Base-by-base conservation (phyloP, 164 flowering plant genomes). In the Cinnamomum chago region DNA sequence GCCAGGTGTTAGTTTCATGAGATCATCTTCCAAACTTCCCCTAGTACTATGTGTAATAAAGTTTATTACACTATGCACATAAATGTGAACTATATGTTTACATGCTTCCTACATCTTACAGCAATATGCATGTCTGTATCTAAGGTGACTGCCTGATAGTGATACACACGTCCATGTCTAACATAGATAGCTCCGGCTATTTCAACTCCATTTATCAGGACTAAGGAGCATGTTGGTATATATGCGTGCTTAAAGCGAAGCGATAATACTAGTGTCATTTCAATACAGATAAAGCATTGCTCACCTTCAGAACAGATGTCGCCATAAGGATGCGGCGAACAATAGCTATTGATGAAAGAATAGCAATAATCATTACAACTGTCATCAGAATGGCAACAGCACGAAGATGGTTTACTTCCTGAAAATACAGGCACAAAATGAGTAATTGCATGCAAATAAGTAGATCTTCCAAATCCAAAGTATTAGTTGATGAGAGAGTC, bases 321-420 rank as follows among this genome's bases (percentile, higher is more conserved):
- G 94, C 99, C 94, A 92, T 89, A 28, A 95, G 90, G 79, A 95
- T 95, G 80, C 98, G 93, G 2, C 97, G 93, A 58, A 88, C 79
- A 72, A 95, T 89, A 50, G 97, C 98, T 78, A 95, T 84, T 74
- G 98, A 90, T 66, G 99, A 89, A 25, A 95, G 88, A 74, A 91
- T 50, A 35, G 97, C 78, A 76, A 91, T 81, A 70, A 84, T 78
- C 91, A 86, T 93, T 35, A 93, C 73, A 70, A 75, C 74, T 25
- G 97, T 92, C 99, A 93, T 93, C 71, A 95, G 79, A 82, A 92
- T 82, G 67, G 97, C 87, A 74, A 78, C 88, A 58, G 77, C 89
- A 70, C 88, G 97, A 23, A 93, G 83, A 82, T 93, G 98, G 81
- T 75, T 80, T 70, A 86, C 77, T 84, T 92, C 99, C 99, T 95